Evolutionary conservation across 768 basidiomycete species (phyloP).

Genomic region (Sistotremastrum suecicum): DNA sequence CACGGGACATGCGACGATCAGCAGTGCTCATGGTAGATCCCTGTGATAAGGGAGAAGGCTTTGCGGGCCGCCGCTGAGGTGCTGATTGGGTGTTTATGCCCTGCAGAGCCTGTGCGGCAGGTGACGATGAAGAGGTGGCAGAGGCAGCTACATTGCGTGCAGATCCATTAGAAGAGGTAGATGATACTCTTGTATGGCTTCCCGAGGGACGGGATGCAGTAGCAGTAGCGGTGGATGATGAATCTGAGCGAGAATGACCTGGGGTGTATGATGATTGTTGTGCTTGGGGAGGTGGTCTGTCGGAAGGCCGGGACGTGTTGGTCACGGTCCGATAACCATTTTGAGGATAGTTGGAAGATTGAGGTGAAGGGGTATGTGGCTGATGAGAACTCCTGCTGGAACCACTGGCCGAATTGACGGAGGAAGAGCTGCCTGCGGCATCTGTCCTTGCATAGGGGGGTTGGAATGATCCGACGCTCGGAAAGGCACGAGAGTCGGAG

Average conservation of each 20-base stretch:
- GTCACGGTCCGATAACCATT: background rate
- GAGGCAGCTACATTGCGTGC: constrained; percentile 7
- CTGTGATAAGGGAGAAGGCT: constrained; percentile 61
- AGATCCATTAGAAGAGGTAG: too few species aligned
- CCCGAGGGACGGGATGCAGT: constrained; percentile 19
- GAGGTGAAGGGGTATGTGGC: constrained; percentile 30
- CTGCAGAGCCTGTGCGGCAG: constrained; percentile 14
- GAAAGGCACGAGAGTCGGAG: background rate
- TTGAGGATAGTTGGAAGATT: background rate
- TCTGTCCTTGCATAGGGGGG: constrained; percentile 72
- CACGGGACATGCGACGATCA: constrained; percentile 66
- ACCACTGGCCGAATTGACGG: constrained; percentile 50
- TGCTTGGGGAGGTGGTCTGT: constrained; percentile 8
- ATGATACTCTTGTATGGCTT: too few species aligned
- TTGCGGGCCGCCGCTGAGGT: constrained; percentile 19
- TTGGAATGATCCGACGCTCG: constrained; percentile 29
- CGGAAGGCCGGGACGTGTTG: background rate
- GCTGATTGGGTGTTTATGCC: constrained; percentile 21
- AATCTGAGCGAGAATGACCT: constrained; percentile 8
- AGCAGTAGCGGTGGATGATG: constrained; percentile 11
- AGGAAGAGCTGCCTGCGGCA: constrained; percentile 66
- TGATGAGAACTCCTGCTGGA: constrained; percentile 37
- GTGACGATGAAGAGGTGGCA: constrained; percentile 16
- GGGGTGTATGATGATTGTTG: constrained; percentile 5
- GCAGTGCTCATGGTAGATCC: constrained; percentile 38